Conservation (phyloP, 1,284 basidiomycete genomes). For the Malassezia nana region DNA sequence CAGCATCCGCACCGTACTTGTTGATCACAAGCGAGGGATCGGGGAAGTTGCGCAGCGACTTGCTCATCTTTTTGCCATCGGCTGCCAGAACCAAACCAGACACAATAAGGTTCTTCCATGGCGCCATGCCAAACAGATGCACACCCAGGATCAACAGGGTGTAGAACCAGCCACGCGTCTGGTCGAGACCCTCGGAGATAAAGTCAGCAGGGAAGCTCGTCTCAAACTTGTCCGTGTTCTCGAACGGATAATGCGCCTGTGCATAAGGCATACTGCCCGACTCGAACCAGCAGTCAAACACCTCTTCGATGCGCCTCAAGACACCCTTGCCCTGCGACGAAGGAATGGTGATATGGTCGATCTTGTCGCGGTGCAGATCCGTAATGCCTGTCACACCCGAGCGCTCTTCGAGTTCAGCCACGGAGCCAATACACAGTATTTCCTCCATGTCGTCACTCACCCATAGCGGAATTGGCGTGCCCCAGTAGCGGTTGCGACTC, state of each 20-base stretch:
- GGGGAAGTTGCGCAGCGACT: slow-evolving; percentile 95
- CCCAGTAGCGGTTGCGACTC: slow-evolving; percentile 98
- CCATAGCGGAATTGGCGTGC: slow-evolving; percentile 95
- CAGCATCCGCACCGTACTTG: slow-evolving; percentile 88
- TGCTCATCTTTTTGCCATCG: slow-evolving; percentile 99
- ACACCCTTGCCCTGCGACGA: slow-evolving; percentile 78
- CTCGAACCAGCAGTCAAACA: slow-evolving; percentile 99
- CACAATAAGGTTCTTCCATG: slow-evolving; percentile 97
- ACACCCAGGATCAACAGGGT: slow-evolving; percentile 90
- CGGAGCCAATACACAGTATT: slow-evolving; percentile 79
- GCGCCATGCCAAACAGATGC: slow-evolving; percentile 82
- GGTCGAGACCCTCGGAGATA: slow-evolving; percentile 76
- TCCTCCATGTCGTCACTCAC: slow-evolving; percentile 85
- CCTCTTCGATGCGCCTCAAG: slow-evolving; percentile 82
- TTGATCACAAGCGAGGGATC: slow-evolving; percentile 86
- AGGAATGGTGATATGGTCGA: slow-evolving; percentile 92
- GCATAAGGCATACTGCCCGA: slow-evolving; percentile 99
- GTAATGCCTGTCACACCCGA: slow-evolving; percentile 76
- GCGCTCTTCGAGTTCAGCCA: slow-evolving; percentile 74
- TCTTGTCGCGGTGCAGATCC: slow-evolving; percentile 89
- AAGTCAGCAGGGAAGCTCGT: slow-evolving; percentile 91
- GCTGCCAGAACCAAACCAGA: slow-evolving; percentile 89
- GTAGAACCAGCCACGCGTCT: slow-evolving; percentile 89
- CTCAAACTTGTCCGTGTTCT: slow-evolving; percentile 76
- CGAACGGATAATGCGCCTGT: slow-evolving; percentile 94